Conservation (phyloP, 179 eudicot species). For the Monotropa hypopitys region DNA sequence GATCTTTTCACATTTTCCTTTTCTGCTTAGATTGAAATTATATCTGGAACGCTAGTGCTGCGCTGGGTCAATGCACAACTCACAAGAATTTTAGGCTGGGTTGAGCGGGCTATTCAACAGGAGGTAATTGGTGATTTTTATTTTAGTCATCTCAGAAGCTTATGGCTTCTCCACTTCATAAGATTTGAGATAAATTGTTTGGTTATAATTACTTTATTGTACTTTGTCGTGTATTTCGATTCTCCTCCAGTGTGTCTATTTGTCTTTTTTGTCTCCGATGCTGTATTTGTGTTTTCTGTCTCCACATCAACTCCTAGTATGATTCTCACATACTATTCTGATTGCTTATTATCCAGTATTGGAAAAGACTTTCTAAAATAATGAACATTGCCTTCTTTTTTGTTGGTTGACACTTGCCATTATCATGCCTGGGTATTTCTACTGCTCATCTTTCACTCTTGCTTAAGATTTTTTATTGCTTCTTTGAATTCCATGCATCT, state of each 20-base stretch:
- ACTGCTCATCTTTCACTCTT: not conserved
- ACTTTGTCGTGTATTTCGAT: not conserved
- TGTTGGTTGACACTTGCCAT: not conserved
- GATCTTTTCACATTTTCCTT: constrained; percentile 2
- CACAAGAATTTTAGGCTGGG: constrained; percentile 72
- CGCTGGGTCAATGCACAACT: constrained; percentile 98
- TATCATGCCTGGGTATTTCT: constrained; percentile 1
- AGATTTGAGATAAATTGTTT: not conserved
- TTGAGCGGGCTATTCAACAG: constrained; percentile 87
- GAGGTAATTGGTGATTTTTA: constrained; percentile 45
- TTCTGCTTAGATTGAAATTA: constrained; percentile 59
- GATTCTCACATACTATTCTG: not conserved
- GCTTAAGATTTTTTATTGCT: not conserved
- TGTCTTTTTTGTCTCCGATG: too few species aligned
- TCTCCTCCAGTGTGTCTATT: not conserved
- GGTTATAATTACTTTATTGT: not conserved
- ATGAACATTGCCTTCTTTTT: not conserved
- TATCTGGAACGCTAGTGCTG: constrained; percentile 92
- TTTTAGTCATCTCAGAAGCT: not conserved
- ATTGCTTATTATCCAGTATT: not conserved
- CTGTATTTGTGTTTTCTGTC: not conserved
- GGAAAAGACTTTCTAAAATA: not conserved
- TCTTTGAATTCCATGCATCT: not conserved
- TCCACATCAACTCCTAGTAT: not conserved
- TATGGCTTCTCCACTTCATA: not conserved